These are phyloP conservation scores for Senna tora DNA, from an alignment of 306 rosid species.

Conservation along the genomic window DNA sequence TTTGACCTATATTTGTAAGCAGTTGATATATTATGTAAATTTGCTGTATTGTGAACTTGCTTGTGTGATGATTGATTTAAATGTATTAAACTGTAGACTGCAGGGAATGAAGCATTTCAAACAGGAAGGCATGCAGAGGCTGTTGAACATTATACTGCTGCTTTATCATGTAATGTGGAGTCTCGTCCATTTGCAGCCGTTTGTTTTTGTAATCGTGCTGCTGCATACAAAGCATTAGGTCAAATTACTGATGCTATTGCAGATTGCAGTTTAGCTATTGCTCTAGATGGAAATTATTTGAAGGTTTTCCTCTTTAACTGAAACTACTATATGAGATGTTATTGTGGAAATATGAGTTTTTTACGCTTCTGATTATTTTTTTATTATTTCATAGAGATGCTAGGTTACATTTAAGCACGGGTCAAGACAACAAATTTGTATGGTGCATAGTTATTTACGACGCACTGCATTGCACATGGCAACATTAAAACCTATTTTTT, in stretches of 20 bases:
- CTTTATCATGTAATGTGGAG: constrained; percentile 81
- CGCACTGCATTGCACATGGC: too few species aligned
- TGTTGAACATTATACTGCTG: constrained; percentile 79
- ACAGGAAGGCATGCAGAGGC: constrained; percentile 82
- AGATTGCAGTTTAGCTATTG: constrained; percentile 94
- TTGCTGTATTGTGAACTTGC: constrained; percentile 27
- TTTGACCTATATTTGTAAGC: neutral
- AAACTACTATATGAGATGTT: constrained; percentile 15
- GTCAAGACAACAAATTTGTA: too few species aligned
- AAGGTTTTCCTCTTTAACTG: constrained; percentile 64
- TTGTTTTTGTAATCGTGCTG: constrained; percentile 97
- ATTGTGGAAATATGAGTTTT: neutral
- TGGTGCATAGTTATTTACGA: too few species aligned
- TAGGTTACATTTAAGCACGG: too few species aligned
- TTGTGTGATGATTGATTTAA: constrained; percentile 28
- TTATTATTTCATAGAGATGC: too few species aligned
- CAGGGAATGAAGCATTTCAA: constrained; percentile 98
- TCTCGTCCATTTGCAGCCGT: constrained; percentile 88
- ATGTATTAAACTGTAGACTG: constrained; percentile 58
- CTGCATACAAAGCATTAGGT: constrained; percentile 88
- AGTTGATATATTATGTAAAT: constrained; percentile 10
- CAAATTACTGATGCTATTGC: constrained; percentile 93
- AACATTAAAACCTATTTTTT: too few species aligned
- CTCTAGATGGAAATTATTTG: constrained; percentile 86
- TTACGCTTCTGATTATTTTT: too few species aligned